phyloP scores from a whole-genome alignment of 169 alveolate genomes.

The Amoebophrya sp. region DNA sequence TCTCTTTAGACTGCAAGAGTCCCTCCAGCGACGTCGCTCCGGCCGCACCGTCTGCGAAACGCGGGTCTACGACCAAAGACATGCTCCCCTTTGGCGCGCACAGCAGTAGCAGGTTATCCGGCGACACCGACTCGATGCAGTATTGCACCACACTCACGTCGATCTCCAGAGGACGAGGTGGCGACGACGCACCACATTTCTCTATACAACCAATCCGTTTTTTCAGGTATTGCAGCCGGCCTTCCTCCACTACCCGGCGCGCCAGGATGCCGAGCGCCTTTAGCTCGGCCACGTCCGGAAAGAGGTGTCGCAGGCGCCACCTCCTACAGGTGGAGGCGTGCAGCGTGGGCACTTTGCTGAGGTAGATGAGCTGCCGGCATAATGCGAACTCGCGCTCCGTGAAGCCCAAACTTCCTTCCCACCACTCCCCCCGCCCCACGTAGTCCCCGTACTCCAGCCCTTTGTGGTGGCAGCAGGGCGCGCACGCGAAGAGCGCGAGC shows the following conservation, averaged over 20 bases:
- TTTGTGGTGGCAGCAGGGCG: neutral
- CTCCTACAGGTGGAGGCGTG: neutral
- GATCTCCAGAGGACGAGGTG: too few species aligned
- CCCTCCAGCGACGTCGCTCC: too few species aligned
- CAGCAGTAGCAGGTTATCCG: neutral
- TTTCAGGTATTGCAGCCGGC: neutral
- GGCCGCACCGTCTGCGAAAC: too few species aligned
- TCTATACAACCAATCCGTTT: neutral
- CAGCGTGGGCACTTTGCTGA: neutral
- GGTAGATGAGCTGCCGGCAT: neutral
- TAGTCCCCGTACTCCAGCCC: neutral
- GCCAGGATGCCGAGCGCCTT: neutral
- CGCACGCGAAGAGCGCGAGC: neutral
- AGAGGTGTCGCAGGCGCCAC: neutral
- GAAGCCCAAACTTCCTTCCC: neutral
- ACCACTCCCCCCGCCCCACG: neutral
- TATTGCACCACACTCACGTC: neutral
- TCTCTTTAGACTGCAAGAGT: too few species aligned
- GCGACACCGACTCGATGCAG: neutral
- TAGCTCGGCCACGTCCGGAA: neutral
- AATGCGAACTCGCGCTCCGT: neutral
- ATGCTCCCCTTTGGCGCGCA: too few species aligned
- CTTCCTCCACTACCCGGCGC: neutral
- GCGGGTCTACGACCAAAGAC: too few species aligned
- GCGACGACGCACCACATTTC: neutral